Evolutionary conservation across 495 filamentous ascomycete genomes (phyloP), one percentile per base, ranked within the genome.

Genomic region (Xylaria venustula): DNA sequence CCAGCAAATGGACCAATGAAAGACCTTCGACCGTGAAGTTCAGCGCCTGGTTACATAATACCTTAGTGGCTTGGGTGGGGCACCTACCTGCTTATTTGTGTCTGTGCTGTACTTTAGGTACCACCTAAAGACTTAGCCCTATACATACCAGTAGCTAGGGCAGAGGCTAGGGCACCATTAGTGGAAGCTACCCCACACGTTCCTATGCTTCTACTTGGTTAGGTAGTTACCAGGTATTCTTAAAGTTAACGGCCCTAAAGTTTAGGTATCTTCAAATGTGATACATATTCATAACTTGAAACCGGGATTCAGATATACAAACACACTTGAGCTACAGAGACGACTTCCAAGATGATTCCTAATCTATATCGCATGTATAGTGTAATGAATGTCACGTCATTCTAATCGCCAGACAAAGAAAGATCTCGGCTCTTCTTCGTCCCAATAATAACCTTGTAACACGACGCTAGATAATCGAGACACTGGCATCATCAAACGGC

Each of bases 371-470:
- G 53, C 40, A 45, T 45, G 53, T 25, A 25, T 25, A 45, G 53
- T 25, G 40, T 25, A 45, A 45, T 37, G 23, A 55, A 45, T 15
- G 36, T 54, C 52, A 54, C 17, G 34, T 54, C 52, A 54, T 54
- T 9, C 40, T 11, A 40, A 40, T 9, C 14, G 7, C 37, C 37
- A 40, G 7, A 15, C 37, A 11, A 5, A 34, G 30, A 11, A 5
- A 34, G 37, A 17, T 23, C 26, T 37, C 25, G 23, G 22, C 41
- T 17, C 17, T 34, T 40, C 40, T 22, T 19, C 37, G 23, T 30
- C 23, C 23, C 52, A 44, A 54, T 44, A 22, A 44, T 3, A 26
- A 12, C 11, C 53, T 55, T 55, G 53, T 45, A 55, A 45, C 53
- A 55, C 53, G n/a, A 23, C 53, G 40, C 40, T 55, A 30, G 37